Conservation (phyloP, 2,329 filamentous ascomycete genomes). For the Fusarium austroafricanum region DNA sequence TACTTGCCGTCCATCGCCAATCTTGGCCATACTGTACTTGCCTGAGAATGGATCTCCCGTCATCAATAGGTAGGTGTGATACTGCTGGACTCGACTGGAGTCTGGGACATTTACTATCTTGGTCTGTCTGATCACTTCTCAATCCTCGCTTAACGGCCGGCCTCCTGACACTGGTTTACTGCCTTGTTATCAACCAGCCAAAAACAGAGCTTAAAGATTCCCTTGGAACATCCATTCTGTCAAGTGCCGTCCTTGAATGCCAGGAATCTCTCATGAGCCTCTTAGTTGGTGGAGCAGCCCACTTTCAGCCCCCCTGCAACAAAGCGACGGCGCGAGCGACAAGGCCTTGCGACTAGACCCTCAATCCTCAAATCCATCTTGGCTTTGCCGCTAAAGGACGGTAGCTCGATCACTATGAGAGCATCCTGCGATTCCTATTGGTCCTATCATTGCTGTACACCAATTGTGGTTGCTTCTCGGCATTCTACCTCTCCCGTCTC, state of each 20-base stretch:
- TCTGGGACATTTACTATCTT: neutral
- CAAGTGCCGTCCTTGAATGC: slow-evolving; percentile 23
- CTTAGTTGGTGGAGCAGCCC: slow-evolving; percentile 9
- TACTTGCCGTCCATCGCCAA: neutral
- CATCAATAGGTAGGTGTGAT: neutral
- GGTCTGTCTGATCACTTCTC: neutral
- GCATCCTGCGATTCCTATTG: slow-evolving; percentile 16
- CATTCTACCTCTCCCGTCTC: neutral
- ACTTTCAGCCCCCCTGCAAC: slow-evolving; percentile 14
- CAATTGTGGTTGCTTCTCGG: neutral
- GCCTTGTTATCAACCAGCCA: neutral
- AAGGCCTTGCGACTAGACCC: slow-evolving; percentile 23
- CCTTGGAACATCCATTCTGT: neutral
- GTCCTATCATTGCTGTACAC: neutral
- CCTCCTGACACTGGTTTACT: slow-evolving; percentile 31
- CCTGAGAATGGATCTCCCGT: neutral
- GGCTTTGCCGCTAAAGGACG: slow-evolving; percentile 42
- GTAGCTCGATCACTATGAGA: slow-evolving; percentile 41
- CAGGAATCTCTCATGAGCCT: slow-evolving; percentile 1
- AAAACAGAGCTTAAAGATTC: neutral
- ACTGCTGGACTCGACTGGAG: too few species aligned
- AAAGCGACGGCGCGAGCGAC: slow-evolving; percentile 9
- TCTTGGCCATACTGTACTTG: neutral
- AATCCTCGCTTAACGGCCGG: neutral
- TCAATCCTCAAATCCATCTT: slow-evolving; percentile 35